Percentiles rank a stretch among this genome's conserved stretches.
These are phyloP conservation scores for Colletotrichum euphorbiae DNA, from an alignment of 2,329 filamentous ascomycete genomes.

Conservation along the genomic window DNA sequence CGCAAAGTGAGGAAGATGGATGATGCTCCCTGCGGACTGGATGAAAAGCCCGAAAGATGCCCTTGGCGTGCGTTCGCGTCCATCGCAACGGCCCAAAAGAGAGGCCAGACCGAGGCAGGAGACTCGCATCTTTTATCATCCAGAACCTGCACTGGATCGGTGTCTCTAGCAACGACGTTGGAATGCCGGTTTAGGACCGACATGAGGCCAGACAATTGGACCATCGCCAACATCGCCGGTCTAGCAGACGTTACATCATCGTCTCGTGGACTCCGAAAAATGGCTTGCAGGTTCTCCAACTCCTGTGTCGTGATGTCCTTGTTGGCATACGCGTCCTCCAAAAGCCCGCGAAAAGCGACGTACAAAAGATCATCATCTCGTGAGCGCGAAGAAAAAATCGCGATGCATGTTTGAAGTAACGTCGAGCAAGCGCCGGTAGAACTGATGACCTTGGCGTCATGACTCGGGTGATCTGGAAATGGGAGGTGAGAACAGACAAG, in stretches of 20 bases:
- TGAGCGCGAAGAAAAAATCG: slow-evolving; percentile 9
- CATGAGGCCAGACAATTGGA: background rate
- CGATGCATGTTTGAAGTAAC: slow-evolving; percentile 32
- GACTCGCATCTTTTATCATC: background rate
- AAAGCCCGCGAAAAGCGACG: background rate
- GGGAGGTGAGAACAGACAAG: background rate
- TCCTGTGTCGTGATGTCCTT: background rate
- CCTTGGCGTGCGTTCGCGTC: background rate
- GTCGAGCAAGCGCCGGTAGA: slow-evolving; percentile 15
- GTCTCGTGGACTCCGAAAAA: slow-evolving; percentile 9
- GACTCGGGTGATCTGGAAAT: slow-evolving; percentile 18
- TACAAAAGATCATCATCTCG: slow-evolving; percentile 15
- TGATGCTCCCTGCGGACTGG: background rate
- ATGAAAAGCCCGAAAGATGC: background rate
- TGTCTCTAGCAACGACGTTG: slow-evolving; percentile 9
- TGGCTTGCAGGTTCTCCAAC: background rate
- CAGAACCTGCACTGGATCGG: background rate
- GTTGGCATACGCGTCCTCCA: background rate
- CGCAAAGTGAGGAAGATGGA: background rate
- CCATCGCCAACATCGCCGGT: background rate
- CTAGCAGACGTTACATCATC: slow-evolving; percentile 18
- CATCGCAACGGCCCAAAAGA: background rate
- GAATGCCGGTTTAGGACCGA: slow-evolving; percentile 19
- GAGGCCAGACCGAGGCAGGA: background rate
- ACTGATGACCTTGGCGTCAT: slow-evolving; percentile 29